A percentile compares a stretch with the other conserved stretches of the same genome.
Conservation (phyloP, 1,139 yeast species). For the Candida sp. region DNA sequence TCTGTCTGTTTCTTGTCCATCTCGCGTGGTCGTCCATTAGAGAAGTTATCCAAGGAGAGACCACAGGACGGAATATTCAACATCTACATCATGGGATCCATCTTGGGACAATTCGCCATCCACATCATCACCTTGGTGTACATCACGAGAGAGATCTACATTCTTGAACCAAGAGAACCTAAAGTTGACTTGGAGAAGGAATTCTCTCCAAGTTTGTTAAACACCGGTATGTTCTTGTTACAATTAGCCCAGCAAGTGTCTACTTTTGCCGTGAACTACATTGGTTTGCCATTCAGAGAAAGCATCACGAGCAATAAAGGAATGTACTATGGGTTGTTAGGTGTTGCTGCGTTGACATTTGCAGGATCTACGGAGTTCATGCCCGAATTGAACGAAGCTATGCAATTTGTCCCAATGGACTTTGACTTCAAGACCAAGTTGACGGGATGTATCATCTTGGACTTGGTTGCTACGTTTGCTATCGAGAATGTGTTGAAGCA, state of each 20-base stretch:
- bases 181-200: constrained; percentile 88
- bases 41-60: constrained; percentile 89
- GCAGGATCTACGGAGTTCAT: constrained; percentile 94
- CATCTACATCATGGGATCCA: constrained; percentile 95
- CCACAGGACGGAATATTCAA: constrained; percentile 99
- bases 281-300: constrained; percentile 97
- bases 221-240: constrained; percentile 94
- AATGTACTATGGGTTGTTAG: constrained; percentile 94
- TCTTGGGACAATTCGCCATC: constrained; percentile 93
- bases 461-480: constrained; percentile 78
- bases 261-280: constrained; percentile 97
- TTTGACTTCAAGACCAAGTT: constrained; percentile 75
- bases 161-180: constrained; percentile 90
- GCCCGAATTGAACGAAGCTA: constrained; percentile 92
- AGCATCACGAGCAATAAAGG: constrained; percentile 90
- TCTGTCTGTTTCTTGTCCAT: constrained; percentile 96
- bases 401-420: constrained; percentile 91
- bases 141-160: constrained; percentile 81
- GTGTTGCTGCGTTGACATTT: constrained; percentile 88
- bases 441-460: constrained; percentile 73
- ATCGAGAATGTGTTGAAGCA: constrained; percentile 81
- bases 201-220: constrained; percentile 86
- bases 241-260: constrained; percentile 98
- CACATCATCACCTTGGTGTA: constrained; percentile 86
- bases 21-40: constrained; percentile 91